Evolutionary conservation across 2,329 filamentous ascomycete genomes (phyloP), one percentile per base, ranked within the genome.

Genomic region (Leptographium lundbergii): DNA sequence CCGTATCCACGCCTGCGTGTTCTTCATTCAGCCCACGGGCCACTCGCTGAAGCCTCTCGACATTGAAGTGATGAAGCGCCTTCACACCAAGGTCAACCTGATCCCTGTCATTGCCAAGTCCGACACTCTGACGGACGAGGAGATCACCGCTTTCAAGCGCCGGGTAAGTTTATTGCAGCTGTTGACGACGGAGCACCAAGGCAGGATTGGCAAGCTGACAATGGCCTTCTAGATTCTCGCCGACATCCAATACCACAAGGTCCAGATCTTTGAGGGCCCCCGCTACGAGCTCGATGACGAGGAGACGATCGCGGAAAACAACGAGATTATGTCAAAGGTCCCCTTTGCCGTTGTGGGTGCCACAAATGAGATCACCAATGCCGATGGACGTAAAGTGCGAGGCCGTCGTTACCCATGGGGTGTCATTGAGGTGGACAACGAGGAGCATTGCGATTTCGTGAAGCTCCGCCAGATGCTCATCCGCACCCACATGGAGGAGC

Each of bases 401-500:
- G 94, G 94, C 65, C 92, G 94, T 76, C 84, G 88, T 68, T 97
- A 97, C 77, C 94, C 94, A 19, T 99, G 94, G 94, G 94, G 94
- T 77, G 85, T 94, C 68, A 96, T 99, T 66, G 94, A 99, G 77
- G 94, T 99, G 64, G 94, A 99, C 77, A 99, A 99, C 73, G 94
- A 99, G 82, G 94, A 99, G 75, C 94, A 99, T 81, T 99, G 94
- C 71, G 94, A 99, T 77, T 99, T 99, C 67, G 94, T 97, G 76
- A 99, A 99, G 85, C 86, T 99, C 63, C 91, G 94, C 74, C 94
- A 99, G 77, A 99, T 99, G 94, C 85, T 99, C 67, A 97, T 99
- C 79, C 89, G 94, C 74, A 99, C 94, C 60, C 94, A 99, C 82
- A 99, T 99, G 94, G 94, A 99, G 74, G 94, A 99, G 79, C 90